Conservation (phyloP, 306 rosid genomes). For the Medicago arabica region DNA sequence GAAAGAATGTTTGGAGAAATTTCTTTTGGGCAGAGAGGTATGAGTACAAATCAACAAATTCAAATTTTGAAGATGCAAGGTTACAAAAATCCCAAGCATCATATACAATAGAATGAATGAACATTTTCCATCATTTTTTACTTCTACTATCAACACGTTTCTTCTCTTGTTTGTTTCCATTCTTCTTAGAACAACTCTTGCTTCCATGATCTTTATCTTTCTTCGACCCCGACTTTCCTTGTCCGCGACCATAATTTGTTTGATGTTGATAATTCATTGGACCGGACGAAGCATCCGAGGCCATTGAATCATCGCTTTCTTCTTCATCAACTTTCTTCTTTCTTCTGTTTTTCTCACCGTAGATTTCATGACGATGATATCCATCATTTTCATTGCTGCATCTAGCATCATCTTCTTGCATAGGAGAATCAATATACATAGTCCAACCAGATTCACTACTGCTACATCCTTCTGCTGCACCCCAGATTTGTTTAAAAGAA, state of each 20-base stretch:
- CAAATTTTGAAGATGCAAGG: constrained; percentile 41
- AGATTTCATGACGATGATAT: constrained; percentile 16
- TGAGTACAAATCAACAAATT: constrained; percentile 46
- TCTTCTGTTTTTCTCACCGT: constrained; percentile 39
- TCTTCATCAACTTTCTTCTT: constrained; percentile 50
- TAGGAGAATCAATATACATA: constrained; percentile 70
- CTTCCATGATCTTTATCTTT: constrained; percentile 55
- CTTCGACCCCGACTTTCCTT: constrained; percentile 44
- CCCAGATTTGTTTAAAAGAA: constrained; percentile 51
- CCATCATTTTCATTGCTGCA: constrained; percentile 47
- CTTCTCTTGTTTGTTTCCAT: constrained; percentile 62
- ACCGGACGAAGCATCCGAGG: constrained; percentile 87
- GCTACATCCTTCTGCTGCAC: constrained; percentile 68
- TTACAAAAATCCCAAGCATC: constrained; percentile 47
- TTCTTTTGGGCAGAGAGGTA: constrained; percentile 34
- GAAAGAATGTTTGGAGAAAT: constrained; percentile 32
- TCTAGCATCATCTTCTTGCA: constrained; percentile 66
- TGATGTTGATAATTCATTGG: constrained; percentile 47
- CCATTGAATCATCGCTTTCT: constrained; percentile 87
- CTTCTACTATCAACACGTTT: constrained; percentile 60
- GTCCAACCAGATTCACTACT: constrained; percentile 97
- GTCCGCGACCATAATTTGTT: constrained; percentile 1
- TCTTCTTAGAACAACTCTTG: constrained; percentile 60
- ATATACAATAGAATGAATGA: constrained; percentile 8
- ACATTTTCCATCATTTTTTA: constrained; percentile 49